Evolutionary conservation across 805 yeast species (phyloP).

Genomic region (Isabelozyma heimii): DNA sequence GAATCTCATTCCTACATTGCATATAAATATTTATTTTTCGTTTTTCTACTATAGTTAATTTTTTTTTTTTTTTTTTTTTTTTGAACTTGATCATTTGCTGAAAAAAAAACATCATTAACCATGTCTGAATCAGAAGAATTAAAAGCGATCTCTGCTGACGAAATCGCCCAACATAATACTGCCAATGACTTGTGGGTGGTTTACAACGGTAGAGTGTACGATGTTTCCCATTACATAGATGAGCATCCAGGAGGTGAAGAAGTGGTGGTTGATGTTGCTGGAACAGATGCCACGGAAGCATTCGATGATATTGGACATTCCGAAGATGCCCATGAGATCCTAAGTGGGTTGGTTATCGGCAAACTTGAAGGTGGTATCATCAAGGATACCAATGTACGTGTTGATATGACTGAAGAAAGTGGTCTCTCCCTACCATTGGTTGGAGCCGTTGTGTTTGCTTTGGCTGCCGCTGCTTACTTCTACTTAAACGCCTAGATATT

Average conservation of each 20-base stretch:
- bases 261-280: conserved; percentile 42
- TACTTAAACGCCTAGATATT: conserved; percentile 16
- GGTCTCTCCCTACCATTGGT: conserved; percentile 26
- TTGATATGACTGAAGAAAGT: conserved; percentile 10
- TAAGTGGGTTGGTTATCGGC: conserved; percentile 71
- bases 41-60: background rate
- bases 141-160: conserved; percentile 55
- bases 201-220: conserved; percentile 44
- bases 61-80: background rate
- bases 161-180: conserved; percentile 39
- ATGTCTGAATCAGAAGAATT: conserved; percentile 10
- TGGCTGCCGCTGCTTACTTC: conserved; percentile 45
- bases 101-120: background rate
- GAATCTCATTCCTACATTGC: no score
- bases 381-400: conserved; percentile 19
- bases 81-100: background rate
- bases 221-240: conserved; percentile 40
- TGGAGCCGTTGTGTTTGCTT: conserved; percentile 31
- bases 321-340: conserved; percentile 84
- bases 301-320: conserved; percentile 90
- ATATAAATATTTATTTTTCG: background rate
- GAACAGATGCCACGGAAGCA: conserved; percentile 45
- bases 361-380: conserved; percentile 64
- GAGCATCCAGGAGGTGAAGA: conserved; percentile 51
- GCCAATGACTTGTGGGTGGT: conserved; percentile 43